Evolutionary conservation across 495 filamentous ascomycete genomes (phyloP).

Genomic region (Endocarpon pusillum): DNA sequence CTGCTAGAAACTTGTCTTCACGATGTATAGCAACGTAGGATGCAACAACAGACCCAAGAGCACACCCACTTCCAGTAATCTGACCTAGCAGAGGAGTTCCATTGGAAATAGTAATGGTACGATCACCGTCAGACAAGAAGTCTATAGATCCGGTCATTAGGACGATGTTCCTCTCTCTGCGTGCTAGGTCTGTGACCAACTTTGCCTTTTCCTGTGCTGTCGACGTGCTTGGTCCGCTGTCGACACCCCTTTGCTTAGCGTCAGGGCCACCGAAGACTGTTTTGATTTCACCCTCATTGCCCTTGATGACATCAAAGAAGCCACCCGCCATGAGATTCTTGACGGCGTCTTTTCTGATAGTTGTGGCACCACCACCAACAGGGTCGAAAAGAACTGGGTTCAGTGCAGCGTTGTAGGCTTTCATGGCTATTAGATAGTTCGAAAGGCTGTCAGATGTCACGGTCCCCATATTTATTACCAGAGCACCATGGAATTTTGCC

Average conservation of each 20-base stretch:
- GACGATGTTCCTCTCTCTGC: constrained; percentile 52
- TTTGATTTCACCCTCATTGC: constrained; percentile 80
- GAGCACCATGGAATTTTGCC: constrained; percentile 40
- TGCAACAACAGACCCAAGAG: constrained; percentile 65
- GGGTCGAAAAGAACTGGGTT: constrained; percentile 77
- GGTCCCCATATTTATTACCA: constrained; percentile 94
- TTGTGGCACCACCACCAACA: constrained; percentile 77
- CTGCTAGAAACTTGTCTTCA: constrained; percentile 46
- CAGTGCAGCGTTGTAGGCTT: constrained; percentile 59
- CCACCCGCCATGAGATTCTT: constrained; percentile 54
- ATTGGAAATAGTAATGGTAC: constrained; percentile 51
- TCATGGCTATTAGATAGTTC: constrained; percentile 49
- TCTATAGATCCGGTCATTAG: constrained; percentile 73
- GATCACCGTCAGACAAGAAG: constrained; percentile 57
- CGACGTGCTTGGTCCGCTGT: constrained; percentile 47
- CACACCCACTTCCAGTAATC: constrained; percentile 81
- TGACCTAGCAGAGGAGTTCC: constrained; percentile 61
- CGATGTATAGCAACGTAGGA: constrained; percentile 46
- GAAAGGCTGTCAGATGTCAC: constrained; percentile 51
- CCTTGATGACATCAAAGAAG: constrained; percentile 80
- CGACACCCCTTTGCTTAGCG: constrained; percentile 73
- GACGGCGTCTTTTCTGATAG: constrained; percentile 50
- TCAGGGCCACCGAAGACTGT: constrained; percentile 39
- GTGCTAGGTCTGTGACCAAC: constrained; percentile 48
- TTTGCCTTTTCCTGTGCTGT: constrained; percentile 33